Percentiles rank a stretch among this genome's conserved stretches.
Conservation (phyloP, 768 basidiomycete genomes). For the Termitomyces sp. region DNA sequence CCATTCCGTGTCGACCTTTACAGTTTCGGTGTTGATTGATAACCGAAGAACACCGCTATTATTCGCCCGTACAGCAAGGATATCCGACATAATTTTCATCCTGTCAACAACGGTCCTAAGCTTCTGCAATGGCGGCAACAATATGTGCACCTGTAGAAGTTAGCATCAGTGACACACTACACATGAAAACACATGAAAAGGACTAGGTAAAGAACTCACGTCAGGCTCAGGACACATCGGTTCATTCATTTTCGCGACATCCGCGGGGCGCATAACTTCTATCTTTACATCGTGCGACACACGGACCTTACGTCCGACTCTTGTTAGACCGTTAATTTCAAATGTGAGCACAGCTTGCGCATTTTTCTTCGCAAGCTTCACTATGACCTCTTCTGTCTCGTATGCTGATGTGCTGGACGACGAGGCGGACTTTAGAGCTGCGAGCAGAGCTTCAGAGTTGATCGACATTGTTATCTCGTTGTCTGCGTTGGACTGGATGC, state of each 20-base stretch:
- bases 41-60: conserved; percentile 50
- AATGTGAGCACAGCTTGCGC: conserved; percentile 75
- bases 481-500: conserved; percentile 81
- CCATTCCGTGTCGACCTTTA: conserved; percentile 83
- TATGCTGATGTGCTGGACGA: conserved; percentile 41
- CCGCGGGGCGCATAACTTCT: conserved; percentile 72
- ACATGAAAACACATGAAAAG: neutral
- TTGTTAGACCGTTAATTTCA: conserved; percentile 64
- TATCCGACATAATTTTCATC: conserved; percentile 64
- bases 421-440: conserved; percentile 65
- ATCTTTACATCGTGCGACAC: conserved; percentile 82
- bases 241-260: conserved; percentile 69
- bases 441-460: conserved; percentile 69
- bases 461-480: conserved; percentile 81
- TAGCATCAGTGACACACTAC: neutral
- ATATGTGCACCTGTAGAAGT: conserved; percentile 60
- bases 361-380: conserved; percentile 87
- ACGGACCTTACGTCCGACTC: conserved; percentile 59
- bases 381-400: conserved; percentile 63
- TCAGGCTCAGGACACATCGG: conserved; percentile 87
- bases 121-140: conserved; percentile 47
- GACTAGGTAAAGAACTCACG: conserved; percentile 35
- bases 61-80: conserved; percentile 68
- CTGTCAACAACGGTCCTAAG: conserved; percentile 40
- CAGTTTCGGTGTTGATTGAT: conserved; percentile 64